phyloP scores from a whole-genome alignment of 176 grass and related monocot genomes.

The Canna indica region DNA sequence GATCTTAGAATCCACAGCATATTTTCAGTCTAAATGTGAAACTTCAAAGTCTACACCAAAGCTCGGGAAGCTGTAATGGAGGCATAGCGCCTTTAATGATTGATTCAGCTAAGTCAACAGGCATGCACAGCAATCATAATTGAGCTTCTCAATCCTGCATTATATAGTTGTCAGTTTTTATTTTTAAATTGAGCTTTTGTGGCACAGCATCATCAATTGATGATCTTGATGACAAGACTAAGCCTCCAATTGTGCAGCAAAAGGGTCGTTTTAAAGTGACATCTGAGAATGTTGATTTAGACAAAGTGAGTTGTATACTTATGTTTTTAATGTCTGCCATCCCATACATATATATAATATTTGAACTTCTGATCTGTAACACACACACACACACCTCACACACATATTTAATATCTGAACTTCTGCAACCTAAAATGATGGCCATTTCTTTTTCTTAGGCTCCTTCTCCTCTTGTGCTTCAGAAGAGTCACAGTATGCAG shows the following conservation, averaged over 20 bases:
- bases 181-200: not conserved
- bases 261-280: conserved; percentile 94
- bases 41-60: conserved; percentile 26
- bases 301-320: conserved; percentile 49
- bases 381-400: too few species aligned
- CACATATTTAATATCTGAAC: not conserved
- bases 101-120: conserved; percentile 43
- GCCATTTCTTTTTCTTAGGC: conserved; percentile 28
- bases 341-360: not conserved
- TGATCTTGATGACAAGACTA: conserved; percentile 69
- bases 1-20: not conserved
- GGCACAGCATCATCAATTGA: conserved; percentile 31
- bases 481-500: conserved; percentile 80
- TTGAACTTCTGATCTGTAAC: not conserved
- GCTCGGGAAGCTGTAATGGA: conserved; percentile 37
- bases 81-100: conserved; percentile 13
- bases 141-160: not conserved
- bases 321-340: not conserved
- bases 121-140: conserved; percentile 16
- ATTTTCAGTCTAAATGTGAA: conserved; percentile 34
- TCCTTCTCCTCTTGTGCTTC: conserved; percentile 33
- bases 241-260: conserved; percentile 65
- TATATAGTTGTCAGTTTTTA: not conserved
- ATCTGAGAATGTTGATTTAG: conserved; percentile 70
- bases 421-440: not conserved